A percentile compares a stretch with the other conserved stretches of the same genome.
These are phyloP conservation scores for Seiridium unicorne DNA, from an alignment of 2,329 filamentous ascomycete species.

Conservation along the genomic window DNA sequence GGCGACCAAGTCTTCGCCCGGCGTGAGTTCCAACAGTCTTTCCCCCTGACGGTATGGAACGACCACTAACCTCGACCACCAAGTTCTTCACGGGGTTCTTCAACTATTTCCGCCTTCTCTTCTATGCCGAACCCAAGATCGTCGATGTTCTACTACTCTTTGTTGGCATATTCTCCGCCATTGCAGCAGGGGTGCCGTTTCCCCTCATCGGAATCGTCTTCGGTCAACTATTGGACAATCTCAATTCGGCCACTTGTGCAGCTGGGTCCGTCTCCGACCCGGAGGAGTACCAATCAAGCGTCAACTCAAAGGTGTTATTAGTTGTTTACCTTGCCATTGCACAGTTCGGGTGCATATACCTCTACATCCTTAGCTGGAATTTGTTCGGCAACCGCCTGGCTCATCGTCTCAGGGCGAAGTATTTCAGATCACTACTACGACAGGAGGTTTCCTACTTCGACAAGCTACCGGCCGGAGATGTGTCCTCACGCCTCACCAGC, in stretches of 20 bases:
- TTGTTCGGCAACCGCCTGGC: slow-evolving; percentile 55
- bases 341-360: slow-evolving; percentile 56
- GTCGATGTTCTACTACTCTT: slow-evolving; percentile 41
- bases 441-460: slow-evolving; percentile 60
- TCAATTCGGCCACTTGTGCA: slow-evolving; percentile 57
- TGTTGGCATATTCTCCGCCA: slow-evolving; percentile 40
- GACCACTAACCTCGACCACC: neutral
- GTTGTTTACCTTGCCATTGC: slow-evolving; percentile 60
- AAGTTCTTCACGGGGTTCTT: slow-evolving; percentile 23
- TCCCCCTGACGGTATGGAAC: neutral
- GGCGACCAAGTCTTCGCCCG: neutral
- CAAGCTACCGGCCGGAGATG: slow-evolving; percentile 53
- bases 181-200: slow-evolving; percentile 60
- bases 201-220: slow-evolving; percentile 65
- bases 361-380: slow-evolving; percentile 57
- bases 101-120: slow-evolving; percentile 42
- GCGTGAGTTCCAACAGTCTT: neutral
- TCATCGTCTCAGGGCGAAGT: slow-evolving; percentile 53
- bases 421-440: slow-evolving; percentile 50
- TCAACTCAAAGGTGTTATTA: slow-evolving; percentile 53
- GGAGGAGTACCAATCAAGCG: slow-evolving; percentile 31
- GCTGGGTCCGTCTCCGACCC: slow-evolving; percentile 23
- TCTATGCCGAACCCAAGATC: slow-evolving; percentile 42
- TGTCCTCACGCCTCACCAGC: slow-evolving; percentile 54
- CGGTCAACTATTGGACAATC: slow-evolving; percentile 59